Percentiles rank a stretch among this genome's conserved stretches.
Evolutionary conservation across 108 stramenopile species (phyloP).

Genomic region (Aurantiochytrium sp.): DNA sequence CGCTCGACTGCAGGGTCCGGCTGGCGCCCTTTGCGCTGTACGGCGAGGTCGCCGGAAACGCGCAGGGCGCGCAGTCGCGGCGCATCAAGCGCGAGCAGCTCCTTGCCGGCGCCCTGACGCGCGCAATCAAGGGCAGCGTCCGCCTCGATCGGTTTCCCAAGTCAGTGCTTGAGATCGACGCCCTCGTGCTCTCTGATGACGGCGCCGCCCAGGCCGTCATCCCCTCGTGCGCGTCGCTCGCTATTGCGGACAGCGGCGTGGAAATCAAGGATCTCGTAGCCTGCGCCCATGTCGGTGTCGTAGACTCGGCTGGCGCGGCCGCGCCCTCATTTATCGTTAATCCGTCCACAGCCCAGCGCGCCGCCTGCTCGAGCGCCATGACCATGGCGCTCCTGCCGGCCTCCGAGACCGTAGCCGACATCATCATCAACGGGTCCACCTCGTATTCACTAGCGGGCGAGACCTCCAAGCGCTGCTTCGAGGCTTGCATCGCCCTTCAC

Average conservation of each 20-base stretch:
- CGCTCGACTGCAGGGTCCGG: background rate
- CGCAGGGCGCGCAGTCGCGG: background rate
- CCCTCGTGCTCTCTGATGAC: conserved; percentile 12
- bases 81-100: background rate
- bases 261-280: background rate
- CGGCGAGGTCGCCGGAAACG: background rate
- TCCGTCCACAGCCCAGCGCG: background rate
- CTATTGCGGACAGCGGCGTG: conserved; percentile 17
- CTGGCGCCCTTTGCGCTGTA: background rate
- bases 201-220: background rate
- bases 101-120: background rate
- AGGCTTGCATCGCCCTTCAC: background rate
- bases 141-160: conserved; percentile 5
- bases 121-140: conserved; percentile 11
- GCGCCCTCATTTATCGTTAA: background rate
- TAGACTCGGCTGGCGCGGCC: background rate
- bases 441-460: background rate
- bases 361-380: background rate
- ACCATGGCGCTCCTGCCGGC: conserved; percentile 11
- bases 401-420: background rate
- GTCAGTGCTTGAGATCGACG: background rate
- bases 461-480: background rate
- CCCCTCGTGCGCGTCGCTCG: background rate
- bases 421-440: background rate
- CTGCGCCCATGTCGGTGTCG: background rate